A percentile compares a stretch with the other conserved stretches of the same genome.
phyloP scores from a whole-genome alignment of 1,139 yeast species.

The Barnettozyma hawaiiensis region DNA sequence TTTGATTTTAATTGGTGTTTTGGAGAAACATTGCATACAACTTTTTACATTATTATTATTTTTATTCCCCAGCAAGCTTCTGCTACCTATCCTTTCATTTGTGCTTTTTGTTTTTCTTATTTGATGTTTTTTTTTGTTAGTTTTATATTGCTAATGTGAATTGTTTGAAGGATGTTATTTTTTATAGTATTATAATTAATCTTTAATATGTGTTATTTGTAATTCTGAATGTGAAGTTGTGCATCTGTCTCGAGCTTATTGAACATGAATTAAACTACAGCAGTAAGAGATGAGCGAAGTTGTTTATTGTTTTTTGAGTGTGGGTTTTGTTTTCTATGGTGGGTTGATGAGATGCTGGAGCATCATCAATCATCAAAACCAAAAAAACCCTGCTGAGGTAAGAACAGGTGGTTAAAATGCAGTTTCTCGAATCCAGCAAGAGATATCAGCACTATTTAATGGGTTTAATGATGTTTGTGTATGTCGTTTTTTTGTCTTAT shows the following conservation, averaged over 20 bases:
- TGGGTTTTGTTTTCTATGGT: too few species aligned
- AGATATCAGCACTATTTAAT: background rate
- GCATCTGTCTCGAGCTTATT: too few species aligned
- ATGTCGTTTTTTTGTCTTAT: background rate
- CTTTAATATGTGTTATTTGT: background rate
- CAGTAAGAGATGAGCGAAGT: too few species aligned
- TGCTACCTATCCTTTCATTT: background rate
- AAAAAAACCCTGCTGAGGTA: too few species aligned
- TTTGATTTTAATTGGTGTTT: constrained; percentile 1
- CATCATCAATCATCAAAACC: too few species aligned
- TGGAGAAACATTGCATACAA: constrained; percentile 5
- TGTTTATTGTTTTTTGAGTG: too few species aligned
- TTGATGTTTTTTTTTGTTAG: constrained; percentile 1
- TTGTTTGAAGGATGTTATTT: background rate
- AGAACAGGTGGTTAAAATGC: background rate
- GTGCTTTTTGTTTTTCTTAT: background rate
- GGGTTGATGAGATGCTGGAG: too few species aligned
- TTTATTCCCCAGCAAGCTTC: background rate
- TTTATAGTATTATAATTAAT: too few species aligned
- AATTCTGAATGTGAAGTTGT: background rate
- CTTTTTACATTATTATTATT: background rate
- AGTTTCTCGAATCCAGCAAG: constrained; percentile 2
- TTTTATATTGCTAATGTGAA: background rate
- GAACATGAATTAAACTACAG: too few species aligned
- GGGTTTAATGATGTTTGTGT: background rate